Evolutionary conservation across 345 rosid species (phyloP).

Genomic region (Noccaea caerulescens): DNA sequence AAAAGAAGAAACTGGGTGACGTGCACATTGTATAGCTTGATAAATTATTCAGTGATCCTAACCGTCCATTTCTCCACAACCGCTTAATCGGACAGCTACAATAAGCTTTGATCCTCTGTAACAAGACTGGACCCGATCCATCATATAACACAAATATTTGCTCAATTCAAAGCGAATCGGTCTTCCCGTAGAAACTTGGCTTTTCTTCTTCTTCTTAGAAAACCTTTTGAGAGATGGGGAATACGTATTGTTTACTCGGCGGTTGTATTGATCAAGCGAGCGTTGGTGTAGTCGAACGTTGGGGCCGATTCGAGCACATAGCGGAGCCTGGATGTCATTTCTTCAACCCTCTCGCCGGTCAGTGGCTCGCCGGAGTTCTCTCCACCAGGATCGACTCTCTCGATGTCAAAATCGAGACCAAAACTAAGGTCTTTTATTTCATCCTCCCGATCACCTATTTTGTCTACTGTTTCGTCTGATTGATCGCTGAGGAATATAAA

Average conservation of each 20-base stretch:
- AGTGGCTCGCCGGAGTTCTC: slow-evolving; percentile 81
- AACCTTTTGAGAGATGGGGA: slow-evolving; percentile 57
- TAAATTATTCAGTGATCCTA: neutral
- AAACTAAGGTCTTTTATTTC: slow-evolving; percentile 64
- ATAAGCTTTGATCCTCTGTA: slow-evolving; percentile 3
- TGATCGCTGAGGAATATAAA: neutral
- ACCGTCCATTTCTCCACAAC: slow-evolving; percentile 16
- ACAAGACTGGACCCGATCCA: slow-evolving; percentile 4
- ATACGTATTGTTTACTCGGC: slow-evolving; percentile 47
- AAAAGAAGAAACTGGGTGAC: slow-evolving; percentile 4
- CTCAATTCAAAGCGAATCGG: slow-evolving; percentile 3
- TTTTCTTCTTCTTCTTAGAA: neutral
- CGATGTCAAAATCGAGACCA: slow-evolving; percentile 91
- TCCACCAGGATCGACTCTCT: slow-evolving; percentile 88
- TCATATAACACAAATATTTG: neutral
- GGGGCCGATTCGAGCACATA: slow-evolving; percentile 90
- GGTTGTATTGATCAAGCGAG: slow-evolving; percentile 89
- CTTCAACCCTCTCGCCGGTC: slow-evolving; percentile 75
- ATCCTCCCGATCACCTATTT: neutral
- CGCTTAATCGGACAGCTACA: slow-evolving; percentile 33
- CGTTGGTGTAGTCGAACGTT: slow-evolving; percentile 77
- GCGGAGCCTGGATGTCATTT: slow-evolving; percentile 85
- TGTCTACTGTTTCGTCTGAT: neutral
- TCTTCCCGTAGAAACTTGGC: neutral
- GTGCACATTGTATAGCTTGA: slow-evolving; percentile 18